Evolutionary conservation across 441 rosid species (phyloP), one percentile per base, ranked within the genome.

Genomic region (Euphorbia celastroides): DNA sequence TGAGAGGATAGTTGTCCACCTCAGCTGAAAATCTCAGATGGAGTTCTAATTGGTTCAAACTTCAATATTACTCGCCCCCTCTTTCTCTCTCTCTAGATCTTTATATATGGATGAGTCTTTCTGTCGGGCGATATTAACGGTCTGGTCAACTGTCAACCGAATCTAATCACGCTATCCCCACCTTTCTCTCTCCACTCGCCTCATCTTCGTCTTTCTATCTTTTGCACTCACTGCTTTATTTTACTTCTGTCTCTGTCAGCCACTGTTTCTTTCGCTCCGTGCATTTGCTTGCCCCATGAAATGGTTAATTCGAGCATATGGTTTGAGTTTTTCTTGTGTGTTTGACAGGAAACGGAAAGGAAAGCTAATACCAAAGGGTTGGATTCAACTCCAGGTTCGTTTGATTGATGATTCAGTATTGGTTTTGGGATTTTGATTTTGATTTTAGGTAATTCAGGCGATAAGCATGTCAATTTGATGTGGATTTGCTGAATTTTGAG

Each of bases 101-200:
- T 52, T 0, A 61, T 65, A 52, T 46, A 62, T 72, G 76, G 42
- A n/a, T n/a, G n/a, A n/a, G n/a, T n/a, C n/a, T n/a, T n/a, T n/a
- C n/a, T n/a, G n/a, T n/a, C n/a, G n/a, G n/a, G n/a, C n/a, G 84
- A 75, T 74, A 69, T 61, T 81, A 86, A 84, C 80, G 80, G 92
- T 84, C 76, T 77, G 84, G 94, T 86, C 98, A 92, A 89, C 90
- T 86, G 92, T 89, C 76, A 82, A 86, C 82, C 79, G 91, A 92
- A 86, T 89, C 92, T 85, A 90, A 82, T 86, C 86, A 74, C 79
- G 65, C 84, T 69, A 86, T 59, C 80, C 73, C 79, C 83, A 74
- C 80, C 70, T 63, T 38, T 68, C 71, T 72, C 66, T 69, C 60
- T 58, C 66, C 54, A 63, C 69, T 74, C 71, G 26, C 68, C 42